Conservation (phyloP, 345 rosid species). For the Syzygium aqueum region DNA sequence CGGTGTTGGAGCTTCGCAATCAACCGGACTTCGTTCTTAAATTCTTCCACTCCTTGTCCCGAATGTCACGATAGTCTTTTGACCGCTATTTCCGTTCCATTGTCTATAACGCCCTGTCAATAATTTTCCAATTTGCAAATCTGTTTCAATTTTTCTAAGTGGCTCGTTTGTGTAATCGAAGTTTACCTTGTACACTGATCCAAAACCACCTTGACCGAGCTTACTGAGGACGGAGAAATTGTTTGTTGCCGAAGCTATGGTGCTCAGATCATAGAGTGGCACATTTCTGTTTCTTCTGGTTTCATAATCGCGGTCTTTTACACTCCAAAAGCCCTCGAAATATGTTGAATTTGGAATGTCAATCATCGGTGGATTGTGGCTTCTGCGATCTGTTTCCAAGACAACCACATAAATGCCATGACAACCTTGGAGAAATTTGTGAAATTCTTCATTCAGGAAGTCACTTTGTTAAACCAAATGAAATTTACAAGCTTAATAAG, state of each 20-base stretch:
- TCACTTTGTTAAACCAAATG: background rate
- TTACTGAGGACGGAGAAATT: constrained; percentile 10
- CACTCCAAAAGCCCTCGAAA: background rate
- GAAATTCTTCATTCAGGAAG: background rate
- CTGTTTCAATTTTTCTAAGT: background rate
- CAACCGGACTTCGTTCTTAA: constrained; percentile 22
- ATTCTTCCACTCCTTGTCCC: constrained; percentile 24
- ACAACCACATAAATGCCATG: background rate
- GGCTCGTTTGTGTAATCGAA: background rate
- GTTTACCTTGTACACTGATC: constrained; percentile 11
- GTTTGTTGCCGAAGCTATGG: constrained; percentile 6
- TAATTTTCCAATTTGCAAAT: background rate
- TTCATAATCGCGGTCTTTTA: background rate
- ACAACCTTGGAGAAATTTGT: background rate
- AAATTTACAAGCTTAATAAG: background rate
- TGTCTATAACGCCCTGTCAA: constrained; percentile 17
- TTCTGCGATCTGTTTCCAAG: background rate
- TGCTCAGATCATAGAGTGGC: constrained; percentile 8
- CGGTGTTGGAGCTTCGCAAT: constrained; percentile 27
- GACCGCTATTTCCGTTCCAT: constrained; percentile 20
- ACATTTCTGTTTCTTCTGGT: background rate
- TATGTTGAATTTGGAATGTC: background rate
- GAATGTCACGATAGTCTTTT: constrained; percentile 26
- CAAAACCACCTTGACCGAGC: constrained; percentile 20
- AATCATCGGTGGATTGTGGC: background rate